Conservation (phyloP, 2,329 filamentous ascomycete genomes). For the Pseudopithomyces chartarum region DNA sequence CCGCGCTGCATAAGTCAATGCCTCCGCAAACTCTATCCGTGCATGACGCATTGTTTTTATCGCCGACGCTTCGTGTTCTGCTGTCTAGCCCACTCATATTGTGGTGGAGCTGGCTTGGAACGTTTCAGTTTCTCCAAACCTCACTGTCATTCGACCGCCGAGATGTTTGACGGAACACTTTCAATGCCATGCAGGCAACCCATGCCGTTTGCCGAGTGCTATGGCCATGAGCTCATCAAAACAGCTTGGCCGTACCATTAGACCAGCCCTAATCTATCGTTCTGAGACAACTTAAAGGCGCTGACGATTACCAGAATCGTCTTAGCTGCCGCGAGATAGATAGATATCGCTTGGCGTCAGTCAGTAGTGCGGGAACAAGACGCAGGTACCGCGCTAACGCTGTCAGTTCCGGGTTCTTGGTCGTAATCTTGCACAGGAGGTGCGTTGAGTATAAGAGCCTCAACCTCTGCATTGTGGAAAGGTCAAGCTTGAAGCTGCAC, state of each 20-base stretch:
- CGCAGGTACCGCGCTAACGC: slow-evolving; percentile 5
- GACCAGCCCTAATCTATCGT: background rate
- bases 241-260: background rate
- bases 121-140: slow-evolving; percentile 2
- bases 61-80: background rate
- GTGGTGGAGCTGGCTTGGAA: background rate
- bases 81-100: background rate
- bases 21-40: background rate
- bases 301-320: background rate
- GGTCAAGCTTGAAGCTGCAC: slow-evolving; percentile 10
- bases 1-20: background rate
- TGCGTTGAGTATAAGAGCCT: slow-evolving; percentile 9
- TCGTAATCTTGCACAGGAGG: background rate
- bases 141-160: slow-evolving; percentile 3
- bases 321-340: slow-evolving; percentile 1
- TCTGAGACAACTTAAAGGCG: slow-evolving; percentile 2
- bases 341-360: slow-evolving; percentile 1
- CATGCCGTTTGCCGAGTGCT: background rate
- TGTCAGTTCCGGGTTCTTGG: slow-evolving; percentile 4
- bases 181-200: slow-evolving; percentile 4
- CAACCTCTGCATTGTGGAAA: slow-evolving; percentile 1
- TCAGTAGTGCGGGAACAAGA: background rate
- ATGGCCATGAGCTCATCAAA: slow-evolving; percentile 4
- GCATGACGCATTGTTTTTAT: slow-evolving; percentile 8
- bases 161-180: background rate